Evolutionary conservation across 2,329 filamentous ascomycete species (phyloP).

Genomic region (Tolypocladium capitatum): DNA sequence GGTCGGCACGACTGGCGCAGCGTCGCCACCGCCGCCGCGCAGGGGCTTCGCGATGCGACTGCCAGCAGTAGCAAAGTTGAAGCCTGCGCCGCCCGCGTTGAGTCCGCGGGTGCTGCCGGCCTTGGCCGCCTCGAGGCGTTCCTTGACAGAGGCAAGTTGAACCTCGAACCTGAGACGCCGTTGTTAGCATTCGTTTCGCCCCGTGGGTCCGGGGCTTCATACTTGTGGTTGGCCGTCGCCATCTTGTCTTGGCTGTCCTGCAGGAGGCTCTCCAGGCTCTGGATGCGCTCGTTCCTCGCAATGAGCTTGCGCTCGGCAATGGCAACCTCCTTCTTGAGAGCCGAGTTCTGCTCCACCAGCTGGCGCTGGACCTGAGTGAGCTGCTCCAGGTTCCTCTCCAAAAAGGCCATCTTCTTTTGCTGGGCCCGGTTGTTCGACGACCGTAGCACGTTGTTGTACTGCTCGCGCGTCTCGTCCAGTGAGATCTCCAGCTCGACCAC

Average conservation of each 20-base stretch:
- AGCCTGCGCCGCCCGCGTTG: constrained; percentile 51
- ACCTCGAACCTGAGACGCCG: constrained; percentile 65
- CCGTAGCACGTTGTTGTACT: constrained; percentile 96
- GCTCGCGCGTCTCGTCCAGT: constrained; percentile 90
- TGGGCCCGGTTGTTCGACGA: constrained; percentile 96
- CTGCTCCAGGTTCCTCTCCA: constrained; percentile 96
- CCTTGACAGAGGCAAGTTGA: constrained; percentile 93
- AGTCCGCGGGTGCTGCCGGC: constrained; percentile 78
- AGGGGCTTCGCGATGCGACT: constrained; percentile 59
- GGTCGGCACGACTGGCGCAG: constrained; percentile 35
- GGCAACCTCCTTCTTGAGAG: constrained; percentile 96
- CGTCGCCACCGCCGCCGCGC: constrained; percentile 42
- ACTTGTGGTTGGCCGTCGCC: constrained; percentile 94
- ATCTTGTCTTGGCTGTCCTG: constrained; percentile 98
- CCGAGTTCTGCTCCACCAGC: constrained; percentile 93
- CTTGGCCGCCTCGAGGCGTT: constrained; percentile 91
- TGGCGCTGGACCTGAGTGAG: constrained; percentile 94
- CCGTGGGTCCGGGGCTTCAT: constrained; percentile 23
- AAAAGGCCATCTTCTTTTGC: constrained; percentile 99
- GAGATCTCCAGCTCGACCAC: constrained; percentile 98
- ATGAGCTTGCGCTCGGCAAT: constrained; percentile 97
- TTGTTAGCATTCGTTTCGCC: not conserved
- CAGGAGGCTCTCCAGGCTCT: constrained; percentile 79
- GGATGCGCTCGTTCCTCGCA: constrained; percentile 91
- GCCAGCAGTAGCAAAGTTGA: constrained; percentile 54